Evolutionary conservation across 2,329 filamentous ascomycete genomes (phyloP), one percentile per base, ranked within the genome.

Genomic region (Lachnellula arida): DNA sequence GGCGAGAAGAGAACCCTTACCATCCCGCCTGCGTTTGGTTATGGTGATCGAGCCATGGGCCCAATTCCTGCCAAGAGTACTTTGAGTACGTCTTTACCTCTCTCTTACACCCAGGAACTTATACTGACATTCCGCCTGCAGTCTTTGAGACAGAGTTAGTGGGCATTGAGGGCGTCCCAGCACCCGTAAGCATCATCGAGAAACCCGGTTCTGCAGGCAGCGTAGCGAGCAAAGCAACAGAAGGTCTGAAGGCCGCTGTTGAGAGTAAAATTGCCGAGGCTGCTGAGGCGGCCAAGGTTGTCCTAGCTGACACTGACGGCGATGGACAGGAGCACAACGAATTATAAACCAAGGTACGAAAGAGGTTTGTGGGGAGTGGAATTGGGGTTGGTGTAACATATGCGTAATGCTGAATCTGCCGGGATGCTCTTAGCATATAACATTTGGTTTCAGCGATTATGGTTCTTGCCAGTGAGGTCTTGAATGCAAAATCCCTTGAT

Each of bases 121-220:
- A 43, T 51, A 43, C 50, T 67, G 40, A 59, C 49, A 39, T 39
- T 48, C 22, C 28, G 46, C n/a, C 12, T 42, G 15, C 66, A 88
- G 84, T 97, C 52, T 97, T 97, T 70, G 90, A 96, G 77, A 96
- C 92, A 46, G 91, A 96, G 75, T 77, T 97, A 63, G 78, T 97
- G 67, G 86, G 81, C 54, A 97, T 97, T 68, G 78, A 85, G 15
- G 91, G 91, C 32, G 88, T 93, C 22, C 66, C 65, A 52, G 73
- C 67, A 47, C 67, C 68, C 32, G 63, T 64, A 49, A 55, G 42
- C 37, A 63, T 64, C 37, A 56, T 62, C 34, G 59, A 62, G 49
- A 60, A 59, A 50, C 53, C 59, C 42, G 37, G 34, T 42, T 28
- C 51, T 70, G 65, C 64, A 40, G 67, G 64, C 58, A 67, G 62